Evolutionary conservation across 164 flowering plant species (phyloP).

Genomic region (Akebia trifoliata): DNA sequence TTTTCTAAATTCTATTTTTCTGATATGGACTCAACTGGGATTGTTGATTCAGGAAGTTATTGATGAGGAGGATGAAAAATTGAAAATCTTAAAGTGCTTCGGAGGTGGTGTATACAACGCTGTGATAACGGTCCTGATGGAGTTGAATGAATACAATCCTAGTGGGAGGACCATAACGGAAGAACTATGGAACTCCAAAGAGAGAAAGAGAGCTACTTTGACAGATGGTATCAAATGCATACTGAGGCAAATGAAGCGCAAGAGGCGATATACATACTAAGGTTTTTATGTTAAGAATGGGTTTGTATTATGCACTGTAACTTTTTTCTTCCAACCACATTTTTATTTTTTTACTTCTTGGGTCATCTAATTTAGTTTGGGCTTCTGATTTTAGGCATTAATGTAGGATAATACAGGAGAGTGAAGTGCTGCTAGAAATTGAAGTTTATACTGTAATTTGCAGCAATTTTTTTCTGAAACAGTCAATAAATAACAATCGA

Average conservation of each 20-base stretch:
- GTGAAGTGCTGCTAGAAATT: no score
- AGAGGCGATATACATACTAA: not conserved
- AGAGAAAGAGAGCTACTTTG: not conserved
- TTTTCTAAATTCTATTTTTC: no score
- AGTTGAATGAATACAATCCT: not conserved
- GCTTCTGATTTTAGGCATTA: no score
- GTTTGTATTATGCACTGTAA: no score
- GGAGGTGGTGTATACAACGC: not conserved
- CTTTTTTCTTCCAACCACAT: no score
- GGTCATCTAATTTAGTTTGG: not conserved
- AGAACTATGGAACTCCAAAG: not conserved
- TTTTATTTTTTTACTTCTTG: no score
- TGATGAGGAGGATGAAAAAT: not conserved
- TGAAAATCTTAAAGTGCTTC: not conserved
- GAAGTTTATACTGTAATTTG: no score
- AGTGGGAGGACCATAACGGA: not conserved
- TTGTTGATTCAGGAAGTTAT: not conserved
- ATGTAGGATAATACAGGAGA: no score
- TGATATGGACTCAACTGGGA: not conserved
- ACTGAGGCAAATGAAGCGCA: not conserved
- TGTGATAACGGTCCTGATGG: not conserved
- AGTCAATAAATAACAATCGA: no score
- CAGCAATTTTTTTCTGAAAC: no score
- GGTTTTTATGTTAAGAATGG: not conserved
- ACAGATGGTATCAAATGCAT: not conserved